Evolutionary conservation across 139 green algal genomes (phyloP), one percentile per base, ranked within the genome.

Genomic region (Pleodorina starrii): DNA sequence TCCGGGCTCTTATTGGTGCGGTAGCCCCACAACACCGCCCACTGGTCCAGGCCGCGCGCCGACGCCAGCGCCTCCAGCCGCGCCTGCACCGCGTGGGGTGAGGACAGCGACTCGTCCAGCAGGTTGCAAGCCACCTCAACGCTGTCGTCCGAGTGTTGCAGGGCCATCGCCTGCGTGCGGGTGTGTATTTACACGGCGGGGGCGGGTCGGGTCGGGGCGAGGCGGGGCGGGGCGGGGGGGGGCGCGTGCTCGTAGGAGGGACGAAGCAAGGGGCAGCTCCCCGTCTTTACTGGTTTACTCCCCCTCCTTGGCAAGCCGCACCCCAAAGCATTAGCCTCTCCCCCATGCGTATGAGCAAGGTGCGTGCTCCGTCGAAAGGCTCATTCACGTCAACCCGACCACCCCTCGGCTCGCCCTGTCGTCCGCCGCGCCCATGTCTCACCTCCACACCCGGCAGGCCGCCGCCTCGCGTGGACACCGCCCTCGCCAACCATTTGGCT

Each of bases 101-200:
- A n/a, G 0, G 54, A 50, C 1, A 40, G 42, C 9, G 84, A 36
- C 0, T 80, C 32, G 63, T 96, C 90, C 29, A 98, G 90, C 42
- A 98, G 86, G 87, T 98, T 98, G 86, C 95, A 98, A 1, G 96
- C 96, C 36, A 98, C 91, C 88, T 98, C 94, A 16, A 95, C 27
- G 51, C 72, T 84, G n/a, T 91, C 93, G 21, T 85, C 88, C 0
- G 32, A 71, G 50, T 98, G 94, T 36, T 60, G 75, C 76, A 98
- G 91, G 1, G 94, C 96, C 95, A 98, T 97, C 6, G 96, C 94
- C 90, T 96, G 90, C 44, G 81, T 35, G 40, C 4, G 27, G 17
- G 14, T 63, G 32, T n/a, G 9, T 4, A 17, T 21, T 1, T 23
- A 42, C 6, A 60, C n/a, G n/a, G n/a, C n/a, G n/a, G n/a, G n/a